These are phyloP conservation scores for Phlyctochytrium planicorne DNA, from an alignment of 192 early-diverging fungal species.

Conservation along the genomic window DNA sequence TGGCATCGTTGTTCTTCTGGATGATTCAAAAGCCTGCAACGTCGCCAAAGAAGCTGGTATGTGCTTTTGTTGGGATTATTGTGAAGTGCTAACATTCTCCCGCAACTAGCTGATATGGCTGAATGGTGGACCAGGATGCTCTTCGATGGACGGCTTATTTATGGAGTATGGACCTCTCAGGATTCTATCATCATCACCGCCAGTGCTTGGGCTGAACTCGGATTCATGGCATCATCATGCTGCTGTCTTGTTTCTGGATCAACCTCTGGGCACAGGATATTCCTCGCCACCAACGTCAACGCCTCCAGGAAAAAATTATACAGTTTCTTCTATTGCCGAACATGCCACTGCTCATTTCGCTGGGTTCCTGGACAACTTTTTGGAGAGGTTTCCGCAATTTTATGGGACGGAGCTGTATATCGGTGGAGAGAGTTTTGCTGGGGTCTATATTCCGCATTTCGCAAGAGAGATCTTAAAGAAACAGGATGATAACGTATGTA, in stretches of 20 bases:
- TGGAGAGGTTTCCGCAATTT: constrained; percentile 24
- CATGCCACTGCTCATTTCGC: constrained; percentile 45
- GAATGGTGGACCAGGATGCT: constrained; percentile 62
- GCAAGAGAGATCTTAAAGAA: constrained; percentile 52
- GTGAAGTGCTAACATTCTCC: background rate
- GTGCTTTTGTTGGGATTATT: constrained; percentile 20
- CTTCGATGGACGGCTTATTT: constrained; percentile 66
- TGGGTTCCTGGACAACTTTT: constrained; percentile 59
- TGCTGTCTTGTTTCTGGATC: constrained; percentile 53
- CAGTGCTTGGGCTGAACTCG: constrained; percentile 9
- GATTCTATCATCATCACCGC: constrained; percentile 35
- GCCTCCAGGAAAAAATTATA: background rate
- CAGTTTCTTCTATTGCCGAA: background rate
- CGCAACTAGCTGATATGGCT: constrained; percentile 53
- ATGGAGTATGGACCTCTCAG: constrained; percentile 68
- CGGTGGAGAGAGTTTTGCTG: constrained; percentile 74
- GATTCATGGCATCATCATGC: constrained; percentile 11
- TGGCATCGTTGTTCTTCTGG: constrained; percentile 45
- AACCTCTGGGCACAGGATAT: constrained; percentile 67
- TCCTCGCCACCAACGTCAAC: background rate
- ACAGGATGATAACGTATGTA: constrained; percentile 16
- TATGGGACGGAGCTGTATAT: constrained; percentile 46
- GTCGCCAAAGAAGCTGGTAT: constrained; percentile 13
- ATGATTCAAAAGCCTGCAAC: constrained; percentile 20
- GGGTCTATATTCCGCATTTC: constrained; percentile 70